Evolutionary conservation across 2,329 filamentous ascomycete genomes (phyloP).

Genomic region (Triangularia verruculosa): DNA sequence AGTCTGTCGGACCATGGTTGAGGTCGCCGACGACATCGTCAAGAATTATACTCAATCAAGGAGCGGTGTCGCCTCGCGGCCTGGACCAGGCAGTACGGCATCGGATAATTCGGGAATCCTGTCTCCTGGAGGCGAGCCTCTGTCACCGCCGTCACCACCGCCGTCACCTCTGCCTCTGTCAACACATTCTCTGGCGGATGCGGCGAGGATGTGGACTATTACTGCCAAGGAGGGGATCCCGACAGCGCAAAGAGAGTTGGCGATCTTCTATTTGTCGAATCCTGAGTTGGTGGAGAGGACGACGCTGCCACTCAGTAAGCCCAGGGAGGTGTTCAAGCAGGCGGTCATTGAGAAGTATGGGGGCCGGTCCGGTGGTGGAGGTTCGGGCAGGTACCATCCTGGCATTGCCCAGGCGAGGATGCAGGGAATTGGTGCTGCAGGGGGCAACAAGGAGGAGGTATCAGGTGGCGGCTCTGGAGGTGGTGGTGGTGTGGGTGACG

Average conservation of each 20-base stretch:
- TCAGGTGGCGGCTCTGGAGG: constrained; percentile 24
- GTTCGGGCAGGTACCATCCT: constrained; percentile 24
- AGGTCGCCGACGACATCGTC: constrained; percentile 55
- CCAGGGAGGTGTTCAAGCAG: constrained; percentile 86
- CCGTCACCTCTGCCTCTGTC: constrained; percentile 48
- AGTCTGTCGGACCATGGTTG: constrained; percentile 74
- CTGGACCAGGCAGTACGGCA: constrained; percentile 22
- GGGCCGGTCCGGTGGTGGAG: constrained; percentile 36
- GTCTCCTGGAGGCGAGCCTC: constrained; percentile 3
- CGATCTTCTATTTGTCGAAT: constrained; percentile 87
- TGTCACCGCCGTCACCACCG: constrained; percentile 34
- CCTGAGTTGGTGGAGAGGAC: constrained; percentile 80
- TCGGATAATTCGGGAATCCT: constrained; percentile 4
- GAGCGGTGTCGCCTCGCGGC: constrained; percentile 25
- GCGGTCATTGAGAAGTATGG: constrained; percentile 73
- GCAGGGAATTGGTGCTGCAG: constrained; percentile 21
- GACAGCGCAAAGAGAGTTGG: constrained; percentile 87
- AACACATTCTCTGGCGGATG: constrained; percentile 72
- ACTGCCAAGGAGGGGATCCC: constrained; percentile 89
- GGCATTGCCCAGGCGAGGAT: constrained; percentile 17
- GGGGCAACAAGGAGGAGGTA: constrained; percentile 4
- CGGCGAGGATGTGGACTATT: constrained; percentile 85
- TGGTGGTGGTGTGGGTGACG: constrained; percentile 40
- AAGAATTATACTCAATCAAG: constrained; percentile 64
- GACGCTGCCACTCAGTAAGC: constrained; percentile 78